Percentiles rank a stretch among this genome's conserved stretches.
Conservation (phyloP, 768 basidiomycete genomes). For the Boletellus ananas region DNA sequence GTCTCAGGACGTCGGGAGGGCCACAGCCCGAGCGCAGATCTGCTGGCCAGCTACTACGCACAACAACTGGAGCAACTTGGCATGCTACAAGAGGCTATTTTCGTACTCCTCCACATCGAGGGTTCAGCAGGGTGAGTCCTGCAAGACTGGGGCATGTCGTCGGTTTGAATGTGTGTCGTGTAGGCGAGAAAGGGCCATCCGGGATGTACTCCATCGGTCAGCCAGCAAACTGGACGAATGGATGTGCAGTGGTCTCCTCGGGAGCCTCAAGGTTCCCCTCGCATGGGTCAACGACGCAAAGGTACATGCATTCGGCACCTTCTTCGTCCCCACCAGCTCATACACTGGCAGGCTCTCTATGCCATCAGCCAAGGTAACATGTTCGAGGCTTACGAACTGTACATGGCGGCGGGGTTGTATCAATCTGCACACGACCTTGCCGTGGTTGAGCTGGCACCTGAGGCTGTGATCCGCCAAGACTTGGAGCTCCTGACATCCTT, state of each 20-base stretch:
- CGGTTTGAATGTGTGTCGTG: constrained; percentile 5
- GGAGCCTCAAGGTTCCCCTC: constrained; percentile 76
- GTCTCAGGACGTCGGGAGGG: constrained; percentile 58
- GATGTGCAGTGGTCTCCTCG: constrained; percentile 65
- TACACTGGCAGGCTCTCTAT: constrained; percentile 55
- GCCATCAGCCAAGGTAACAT: constrained; percentile 58
- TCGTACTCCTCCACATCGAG: constrained; percentile 88
- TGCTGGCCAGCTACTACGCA: constrained; percentile 81
- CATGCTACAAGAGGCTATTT: constrained; percentile 80
- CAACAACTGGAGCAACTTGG: constrained; percentile 79
- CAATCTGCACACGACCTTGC: constrained; percentile 80
- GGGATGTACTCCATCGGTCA: constrained; percentile 71
- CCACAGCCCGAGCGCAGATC: constrained; percentile 79
- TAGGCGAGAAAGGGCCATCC: constrained; percentile 81
- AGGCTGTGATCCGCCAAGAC: constrained; percentile 64
- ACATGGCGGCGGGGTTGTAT: constrained; percentile 65
- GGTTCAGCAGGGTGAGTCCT: constrained; percentile 65
- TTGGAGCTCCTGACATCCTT: constrained; percentile 60
- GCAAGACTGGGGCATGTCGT: constrained; percentile 1
- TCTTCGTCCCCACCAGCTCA: neutral
- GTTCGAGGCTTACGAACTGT: constrained; percentile 74
- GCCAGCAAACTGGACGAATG: constrained; percentile 67
- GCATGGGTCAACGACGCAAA: constrained; percentile 90
- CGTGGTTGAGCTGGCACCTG: constrained; percentile 83
- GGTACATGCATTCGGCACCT: constrained; percentile 37